A percentile compares a stretch with the other conserved stretches of the same genome.
Conservation (phyloP, 2,329 filamentous ascomycete genomes). For the Penicillium hesseltinei region DNA sequence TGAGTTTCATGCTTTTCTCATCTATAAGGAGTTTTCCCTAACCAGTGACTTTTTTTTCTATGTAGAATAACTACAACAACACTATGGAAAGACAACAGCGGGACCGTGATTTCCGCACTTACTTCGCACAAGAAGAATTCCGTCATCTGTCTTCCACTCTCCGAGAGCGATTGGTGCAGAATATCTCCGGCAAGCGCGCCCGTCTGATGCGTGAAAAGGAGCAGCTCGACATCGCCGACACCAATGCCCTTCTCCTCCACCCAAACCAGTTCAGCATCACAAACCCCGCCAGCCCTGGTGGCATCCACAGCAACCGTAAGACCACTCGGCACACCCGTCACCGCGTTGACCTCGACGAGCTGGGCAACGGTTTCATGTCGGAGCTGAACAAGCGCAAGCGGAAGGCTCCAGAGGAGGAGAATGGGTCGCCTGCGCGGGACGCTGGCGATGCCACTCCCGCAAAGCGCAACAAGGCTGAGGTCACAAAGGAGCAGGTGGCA, state of each 20-base stretch:
- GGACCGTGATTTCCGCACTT: constrained; percentile 58
- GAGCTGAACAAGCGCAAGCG: constrained; percentile 59
- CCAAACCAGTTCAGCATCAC: constrained; percentile 66
- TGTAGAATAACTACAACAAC: constrained; percentile 57
- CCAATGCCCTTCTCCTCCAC: constrained; percentile 63
- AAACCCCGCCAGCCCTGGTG: constrained; percentile 62
- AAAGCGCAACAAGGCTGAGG: constrained; percentile 54
- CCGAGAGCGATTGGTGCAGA: constrained; percentile 60
- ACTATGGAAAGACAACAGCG: constrained; percentile 56
- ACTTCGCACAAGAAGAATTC: constrained; percentile 63
- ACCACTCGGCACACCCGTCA: constrained; percentile 63
- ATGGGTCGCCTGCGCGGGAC: constrained; percentile 57
- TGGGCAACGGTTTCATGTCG: constrained; percentile 47
- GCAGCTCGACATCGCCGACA: constrained; percentile 65
- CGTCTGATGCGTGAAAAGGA: constrained; percentile 64
- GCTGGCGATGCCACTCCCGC: constrained; percentile 47
- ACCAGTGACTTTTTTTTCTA: constrained; percentile 1
- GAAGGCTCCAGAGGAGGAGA: constrained; percentile 58
- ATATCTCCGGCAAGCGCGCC: constrained; percentile 56
- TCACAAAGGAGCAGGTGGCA: constrained; percentile 57
- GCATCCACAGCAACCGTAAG: constrained; percentile 60
- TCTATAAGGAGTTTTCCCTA: background rate
- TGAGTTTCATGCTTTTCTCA: constrained; percentile 47
- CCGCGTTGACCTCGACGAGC: constrained; percentile 53
- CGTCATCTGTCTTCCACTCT: constrained; percentile 58